A percentile compares a stretch with the other conserved stretches of the same genome.
Evolutionary conservation across 257 asterid species (phyloP).

Genomic region (Solanum virginianum): DNA sequence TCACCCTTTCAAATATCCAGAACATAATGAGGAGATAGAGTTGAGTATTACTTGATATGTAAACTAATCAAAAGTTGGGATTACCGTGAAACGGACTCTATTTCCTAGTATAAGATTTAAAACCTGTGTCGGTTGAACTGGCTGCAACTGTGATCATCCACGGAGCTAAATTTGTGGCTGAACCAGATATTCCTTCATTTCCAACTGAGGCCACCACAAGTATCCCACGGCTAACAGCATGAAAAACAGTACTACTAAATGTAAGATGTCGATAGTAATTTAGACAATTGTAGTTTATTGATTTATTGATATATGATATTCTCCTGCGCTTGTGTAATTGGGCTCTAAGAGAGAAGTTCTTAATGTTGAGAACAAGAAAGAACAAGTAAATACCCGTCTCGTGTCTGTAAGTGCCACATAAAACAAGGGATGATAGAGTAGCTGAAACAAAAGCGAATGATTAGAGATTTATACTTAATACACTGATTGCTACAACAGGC

Average conservation of each 20-base stretch:
- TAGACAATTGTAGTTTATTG: no score
- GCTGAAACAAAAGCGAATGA: no score
- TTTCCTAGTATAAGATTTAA: conserved; percentile 64
- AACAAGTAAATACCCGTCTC: no score
- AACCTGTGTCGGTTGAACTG: conserved; percentile 68
- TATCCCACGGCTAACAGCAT: conserved; percentile 71
- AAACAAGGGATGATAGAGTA: no score
- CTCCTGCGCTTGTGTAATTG: no score
- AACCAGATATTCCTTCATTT: conserved; percentile 57
- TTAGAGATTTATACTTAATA: neutral
- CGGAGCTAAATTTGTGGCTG: conserved; percentile 79
- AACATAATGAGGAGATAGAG: neutral
- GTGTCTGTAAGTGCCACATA: no score
- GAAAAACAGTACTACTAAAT: conserved; percentile 7
- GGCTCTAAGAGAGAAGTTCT: no score
- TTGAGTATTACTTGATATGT: neutral
- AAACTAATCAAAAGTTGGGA: neutral
- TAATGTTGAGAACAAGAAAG: no score
- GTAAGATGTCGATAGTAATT: no score
- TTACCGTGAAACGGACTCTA: conserved; percentile 52
- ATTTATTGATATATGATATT: no score
- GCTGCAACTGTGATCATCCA: conserved; percentile 95
- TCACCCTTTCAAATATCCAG: conserved; percentile 48
- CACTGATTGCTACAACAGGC: conserved; percentile 68
- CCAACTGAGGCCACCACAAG: conserved; percentile 83